phyloP scores from a whole-genome alignment of 768 basidiomycete species.

The Russula foetens region DNA sequence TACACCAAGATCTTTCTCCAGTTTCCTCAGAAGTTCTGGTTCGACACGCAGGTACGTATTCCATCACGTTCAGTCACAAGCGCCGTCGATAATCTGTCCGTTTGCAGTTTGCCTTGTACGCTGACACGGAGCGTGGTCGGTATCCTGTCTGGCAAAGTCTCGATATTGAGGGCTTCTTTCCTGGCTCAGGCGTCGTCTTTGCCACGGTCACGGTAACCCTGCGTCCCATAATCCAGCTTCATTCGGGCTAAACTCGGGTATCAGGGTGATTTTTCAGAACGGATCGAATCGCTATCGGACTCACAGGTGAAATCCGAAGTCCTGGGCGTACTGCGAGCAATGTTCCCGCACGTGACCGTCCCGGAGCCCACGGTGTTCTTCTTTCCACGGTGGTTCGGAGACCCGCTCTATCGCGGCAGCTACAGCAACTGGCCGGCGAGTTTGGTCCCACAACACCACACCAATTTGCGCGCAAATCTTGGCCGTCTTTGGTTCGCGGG shows the following conservation, averaged over 20 bases:
- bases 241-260: background rate
- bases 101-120: conserved; percentile 9
- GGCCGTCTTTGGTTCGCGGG: conserved; percentile 51
- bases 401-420: conserved; percentile 47
- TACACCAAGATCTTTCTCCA: conserved; percentile 9
- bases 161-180: conserved; percentile 47
- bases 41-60: conserved; percentile 23
- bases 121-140: conserved; percentile 9
- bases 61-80: no score
- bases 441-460: conserved; percentile 41
- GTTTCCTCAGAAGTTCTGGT: conserved; percentile 15
- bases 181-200: conserved; percentile 49
- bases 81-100: background rate
- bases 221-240: conserved; percentile 7
- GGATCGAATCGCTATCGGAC: conserved; percentile 46
- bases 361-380: conserved; percentile 47
- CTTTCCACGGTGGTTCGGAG: conserved; percentile 43
- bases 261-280: conserved; percentile 50
- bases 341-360: conserved; percentile 46
- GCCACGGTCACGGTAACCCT: conserved; percentile 41
- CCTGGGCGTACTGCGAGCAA: conserved; percentile 41
- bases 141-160: conserved; percentile 63
- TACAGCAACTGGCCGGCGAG: conserved; percentile 61
- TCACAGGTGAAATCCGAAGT: conserved; percentile 43
- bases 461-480: conserved; percentile 46